phyloP scores from a whole-genome alignment of 352 stramenopile genomes.

The Globisporangium rhizosaccharum region DNA sequence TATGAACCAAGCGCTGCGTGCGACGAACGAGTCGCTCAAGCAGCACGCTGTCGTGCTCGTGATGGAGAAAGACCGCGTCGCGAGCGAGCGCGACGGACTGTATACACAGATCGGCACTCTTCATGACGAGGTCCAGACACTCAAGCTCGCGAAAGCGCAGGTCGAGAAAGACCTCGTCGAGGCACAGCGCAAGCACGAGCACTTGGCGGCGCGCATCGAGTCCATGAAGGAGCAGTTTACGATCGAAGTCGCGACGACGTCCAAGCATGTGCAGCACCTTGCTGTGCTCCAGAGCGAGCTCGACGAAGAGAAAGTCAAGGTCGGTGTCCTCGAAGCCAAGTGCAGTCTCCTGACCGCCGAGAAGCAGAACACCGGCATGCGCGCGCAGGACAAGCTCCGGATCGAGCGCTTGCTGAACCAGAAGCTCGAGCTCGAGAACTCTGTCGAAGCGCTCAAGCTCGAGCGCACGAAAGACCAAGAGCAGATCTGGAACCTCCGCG shows the following conservation, averaged over 20 bases:
- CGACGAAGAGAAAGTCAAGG: constrained; percentile 57
- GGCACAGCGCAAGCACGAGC: constrained; percentile 36
- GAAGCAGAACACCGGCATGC: constrained; percentile 75
- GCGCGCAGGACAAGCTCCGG: constrained; percentile 69
- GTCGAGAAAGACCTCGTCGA: constrained; percentile 47
- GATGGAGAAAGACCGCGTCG: constrained; percentile 58
- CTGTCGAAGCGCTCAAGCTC: constrained; percentile 47
- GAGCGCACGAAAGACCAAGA: constrained; percentile 63
- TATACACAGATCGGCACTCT: constrained; percentile 27
- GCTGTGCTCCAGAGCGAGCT: constrained; percentile 27
- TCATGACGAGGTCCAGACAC: constrained; percentile 22
- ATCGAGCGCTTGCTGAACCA: constrained; percentile 76
- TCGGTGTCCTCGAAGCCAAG: constrained; percentile 59
- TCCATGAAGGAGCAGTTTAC: constrained; percentile 70
- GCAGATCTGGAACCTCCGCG: constrained; percentile 57
- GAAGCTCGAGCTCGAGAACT: constrained; percentile 69
- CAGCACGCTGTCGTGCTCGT: constrained; percentile 41
- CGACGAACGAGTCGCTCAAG: constrained; percentile 61
- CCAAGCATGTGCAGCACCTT: constrained; percentile 35
- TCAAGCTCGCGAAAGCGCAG: constrained; percentile 31
- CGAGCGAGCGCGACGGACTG: constrained; percentile 30
- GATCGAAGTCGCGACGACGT: constrained; percentile 40
- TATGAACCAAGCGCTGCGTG: constrained; percentile 67
- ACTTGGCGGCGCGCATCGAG: constrained; percentile 40
- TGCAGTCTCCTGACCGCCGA: constrained; percentile 57